These are phyloP conservation scores for Chalciporus sphaerocephalus DNA, from an alignment of 768 basidiomycete species.

Conservation along the genomic window DNA sequence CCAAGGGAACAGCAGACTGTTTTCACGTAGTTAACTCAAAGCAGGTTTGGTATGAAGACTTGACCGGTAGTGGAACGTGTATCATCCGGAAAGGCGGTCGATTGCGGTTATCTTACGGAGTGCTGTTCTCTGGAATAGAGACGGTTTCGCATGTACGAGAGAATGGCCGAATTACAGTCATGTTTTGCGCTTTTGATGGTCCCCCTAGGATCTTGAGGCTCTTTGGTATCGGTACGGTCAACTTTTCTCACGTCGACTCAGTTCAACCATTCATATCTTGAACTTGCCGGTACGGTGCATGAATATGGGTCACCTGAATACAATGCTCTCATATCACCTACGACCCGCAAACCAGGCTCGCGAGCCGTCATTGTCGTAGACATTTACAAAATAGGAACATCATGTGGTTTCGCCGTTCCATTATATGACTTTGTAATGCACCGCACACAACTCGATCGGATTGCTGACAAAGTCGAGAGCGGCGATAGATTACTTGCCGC, in stretches of 20 bases:
- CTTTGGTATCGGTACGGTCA: slow-evolving; percentile 49
- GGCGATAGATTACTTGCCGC: slow-evolving; percentile 31
- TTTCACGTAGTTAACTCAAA: slow-evolving; percentile 56
- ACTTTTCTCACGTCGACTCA: no score
- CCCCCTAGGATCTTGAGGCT: slow-evolving; percentile 56
- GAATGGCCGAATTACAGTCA: slow-evolving; percentile 58
- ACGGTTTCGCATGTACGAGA: slow-evolving; percentile 60
- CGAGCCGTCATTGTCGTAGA: slow-evolving; percentile 58
- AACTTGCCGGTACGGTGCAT: slow-evolving; percentile 46
- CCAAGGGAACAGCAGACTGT: slow-evolving; percentile 61
- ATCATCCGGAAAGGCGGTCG: background rate
- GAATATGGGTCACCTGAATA: slow-evolving; percentile 65
- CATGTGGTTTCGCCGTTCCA: slow-evolving; percentile 65
- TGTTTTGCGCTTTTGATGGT: slow-evolving; percentile 61
- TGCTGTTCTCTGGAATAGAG: slow-evolving; percentile 42
- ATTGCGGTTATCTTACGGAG: background rate
- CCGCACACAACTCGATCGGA: slow-evolving; percentile 47
- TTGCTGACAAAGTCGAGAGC: slow-evolving; percentile 38
- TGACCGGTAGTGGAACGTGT: slow-evolving; percentile 56
- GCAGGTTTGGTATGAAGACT: slow-evolving; percentile 70
- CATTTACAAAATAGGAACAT: slow-evolving; percentile 53
- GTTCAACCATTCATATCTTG: background rate
- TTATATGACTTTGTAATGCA: slow-evolving; percentile 55
- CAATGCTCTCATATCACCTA: slow-evolving; percentile 44
- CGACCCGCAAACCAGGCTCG: slow-evolving; percentile 52